Conservation (phyloP, 306 rosid genomes). For the Lotus japonicus region DNA sequence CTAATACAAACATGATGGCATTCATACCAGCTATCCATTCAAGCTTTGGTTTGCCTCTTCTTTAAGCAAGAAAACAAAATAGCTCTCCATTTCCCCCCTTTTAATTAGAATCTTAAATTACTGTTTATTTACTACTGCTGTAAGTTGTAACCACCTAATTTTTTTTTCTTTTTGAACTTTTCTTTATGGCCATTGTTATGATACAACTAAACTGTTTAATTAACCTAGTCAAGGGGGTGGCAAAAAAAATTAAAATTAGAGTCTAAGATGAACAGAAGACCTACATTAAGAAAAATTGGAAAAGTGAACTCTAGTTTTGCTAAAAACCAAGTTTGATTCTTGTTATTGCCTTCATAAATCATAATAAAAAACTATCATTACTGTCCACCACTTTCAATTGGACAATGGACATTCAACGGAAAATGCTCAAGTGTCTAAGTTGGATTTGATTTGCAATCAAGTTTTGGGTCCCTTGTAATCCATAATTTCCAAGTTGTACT, state of each 20-base stretch:
- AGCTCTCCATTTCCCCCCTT: constrained; percentile 17
- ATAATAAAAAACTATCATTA: neutral
- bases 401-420: constrained; percentile 1
- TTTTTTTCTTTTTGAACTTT: neutral
- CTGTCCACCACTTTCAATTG: constrained; percentile 28
- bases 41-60: constrained; percentile 27
- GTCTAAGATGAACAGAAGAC: neutral
- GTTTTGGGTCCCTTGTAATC: constrained; percentile 19
- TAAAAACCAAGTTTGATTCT: neutral
- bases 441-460: constrained; percentile 15
- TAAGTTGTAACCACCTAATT: neutral
- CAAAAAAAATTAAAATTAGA: neutral
- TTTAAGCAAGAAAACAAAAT: constrained; percentile 35
- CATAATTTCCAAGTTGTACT: constrained; percentile 20
- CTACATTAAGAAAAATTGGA: neutral
- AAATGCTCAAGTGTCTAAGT: constrained; percentile 12
- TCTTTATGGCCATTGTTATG: constrained; percentile 20
- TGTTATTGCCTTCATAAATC: constrained; percentile 4
- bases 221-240: neutral
- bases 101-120: constrained; percentile 28
- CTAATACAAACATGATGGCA: neutral
- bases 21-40: constrained; percentile 40
- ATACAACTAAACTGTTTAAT: constrained; percentile 11
- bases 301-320: neutral
- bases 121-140: neutral